Evolutionary conservation across 129 eudicot genomes (phyloP), one percentile per base, ranked within the genome.

Genomic region (Flaveria bidentis): DNA sequence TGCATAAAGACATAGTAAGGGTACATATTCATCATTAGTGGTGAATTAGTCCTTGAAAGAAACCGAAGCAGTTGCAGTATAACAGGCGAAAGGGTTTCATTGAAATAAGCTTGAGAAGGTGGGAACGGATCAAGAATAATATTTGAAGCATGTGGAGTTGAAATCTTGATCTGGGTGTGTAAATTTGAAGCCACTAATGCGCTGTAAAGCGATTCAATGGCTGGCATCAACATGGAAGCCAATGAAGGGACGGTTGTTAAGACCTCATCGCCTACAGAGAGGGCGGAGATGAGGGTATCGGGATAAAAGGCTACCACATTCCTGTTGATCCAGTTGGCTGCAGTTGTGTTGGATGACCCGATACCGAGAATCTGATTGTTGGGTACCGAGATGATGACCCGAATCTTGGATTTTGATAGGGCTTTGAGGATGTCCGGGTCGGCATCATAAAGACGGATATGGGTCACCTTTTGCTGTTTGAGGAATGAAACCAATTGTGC

Each of bases 1-100:
- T 94, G 92, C 97, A 94, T 91, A 81, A 84, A 91, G 58, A 94
- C 97, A 65, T 94, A 94, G 73, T 94, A 94, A 58, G 99, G 99
- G 74, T 94, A 94, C 79, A 94, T 73, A 71, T 94, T 94, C 97
- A 94, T 89, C 99, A 94, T 94, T 45, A 94, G 64, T 3, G 99
- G 99, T 3, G 99, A 87, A 8, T 69, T 76, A 9, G 99, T 94
- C 69, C 86, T 82, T 0, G 99, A 94, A 66, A 84, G 80, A 67
- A 89, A 94, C 33, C 69, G 86, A 68, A 94, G 87, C 12, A 94
- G 78, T 16, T 82, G 89, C 39, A 78, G 71, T 50, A 94, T 42
- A 64, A 91, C 85, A 5, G 96, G 87, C 45, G 75, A 76, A 30
- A 94, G 30, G 52, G 93, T 84, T 70, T 92, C 92, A 71, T 91